Percentiles rank a stretch among this genome's conserved stretches.
Evolutionary conservation across 495 filamentous ascomycete species (phyloP).

Genomic region (Tricharina praecox): DNA sequence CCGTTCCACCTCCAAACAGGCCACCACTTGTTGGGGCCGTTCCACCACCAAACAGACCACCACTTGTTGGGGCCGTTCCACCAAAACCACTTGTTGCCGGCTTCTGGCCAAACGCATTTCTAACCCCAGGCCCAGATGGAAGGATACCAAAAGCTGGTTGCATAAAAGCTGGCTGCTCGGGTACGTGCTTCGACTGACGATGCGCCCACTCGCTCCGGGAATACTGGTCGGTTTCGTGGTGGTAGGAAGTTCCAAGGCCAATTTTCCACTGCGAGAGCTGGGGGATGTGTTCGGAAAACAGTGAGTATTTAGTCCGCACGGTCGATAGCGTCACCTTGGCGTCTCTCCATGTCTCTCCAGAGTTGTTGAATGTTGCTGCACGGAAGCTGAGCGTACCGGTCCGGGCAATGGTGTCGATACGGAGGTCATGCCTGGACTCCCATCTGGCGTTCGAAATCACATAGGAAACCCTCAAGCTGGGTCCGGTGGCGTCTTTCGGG

Average conservation of each 20-base stretch:
- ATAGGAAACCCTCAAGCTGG: constrained; percentile 42
- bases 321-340: constrained; percentile 49
- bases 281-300: not conserved
- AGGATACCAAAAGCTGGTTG: not conserved
- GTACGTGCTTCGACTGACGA: not conserved
- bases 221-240: not conserved
- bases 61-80: not conserved
- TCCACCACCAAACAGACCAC: not conserved
- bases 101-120: not conserved
- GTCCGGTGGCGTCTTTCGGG: constrained; percentile 5
- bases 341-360: constrained; percentile 51
- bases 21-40: not conserved
- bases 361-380: constrained; percentile 45
- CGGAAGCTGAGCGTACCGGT: constrained; percentile 43
- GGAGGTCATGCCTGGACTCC: constrained; percentile 48
- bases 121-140: not conserved
- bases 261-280: not conserved
- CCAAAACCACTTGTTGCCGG: not conserved
- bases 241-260: not conserved
- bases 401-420: constrained; percentile 39
- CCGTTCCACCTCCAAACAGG: not conserved
- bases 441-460: constrained; percentile 42
- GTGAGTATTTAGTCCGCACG: constrained; percentile 35
- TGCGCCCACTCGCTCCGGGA: not conserved
- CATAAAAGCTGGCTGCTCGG: not conserved